phyloP scores from a whole-genome alignment of 208 protist species.

The Leishmania martiniquensis region DNA sequence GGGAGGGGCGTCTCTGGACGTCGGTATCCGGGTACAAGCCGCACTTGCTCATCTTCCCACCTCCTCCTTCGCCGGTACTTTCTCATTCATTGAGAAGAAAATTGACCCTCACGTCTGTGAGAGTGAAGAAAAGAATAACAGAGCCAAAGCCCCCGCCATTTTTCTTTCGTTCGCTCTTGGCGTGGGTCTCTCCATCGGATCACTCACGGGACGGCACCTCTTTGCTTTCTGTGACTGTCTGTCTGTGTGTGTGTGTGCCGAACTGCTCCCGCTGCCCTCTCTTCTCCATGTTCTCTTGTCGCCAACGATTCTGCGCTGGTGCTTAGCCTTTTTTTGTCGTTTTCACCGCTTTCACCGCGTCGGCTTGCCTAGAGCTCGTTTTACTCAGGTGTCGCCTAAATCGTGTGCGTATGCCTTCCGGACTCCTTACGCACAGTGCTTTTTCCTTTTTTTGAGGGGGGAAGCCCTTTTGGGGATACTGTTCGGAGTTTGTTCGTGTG shows the following conservation, averaged over 20 bases:
- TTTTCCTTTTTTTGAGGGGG: too few species aligned
- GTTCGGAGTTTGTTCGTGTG: neutral
- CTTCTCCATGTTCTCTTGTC: neutral
- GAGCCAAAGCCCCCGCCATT: neutral
- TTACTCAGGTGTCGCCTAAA: too few species aligned
- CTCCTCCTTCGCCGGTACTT: neutral
- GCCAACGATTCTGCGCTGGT: neutral
- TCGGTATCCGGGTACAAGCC: neutral
- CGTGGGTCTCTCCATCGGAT: neutral
- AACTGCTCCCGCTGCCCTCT: neutral
- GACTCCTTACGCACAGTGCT: neutral
- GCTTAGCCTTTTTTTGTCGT: neutral
- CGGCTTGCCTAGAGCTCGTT: neutral
- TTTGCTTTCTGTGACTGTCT: neutral
- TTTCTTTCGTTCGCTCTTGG: neutral
- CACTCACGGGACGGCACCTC: neutral
- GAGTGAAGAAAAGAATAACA: neutral
- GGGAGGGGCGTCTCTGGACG: neutral
- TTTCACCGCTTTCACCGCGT: neutral
- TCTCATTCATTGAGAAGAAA: neutral
- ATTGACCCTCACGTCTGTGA: neutral
- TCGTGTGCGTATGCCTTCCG: neutral
- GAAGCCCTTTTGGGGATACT: neutral
- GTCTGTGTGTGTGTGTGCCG: too few species aligned
- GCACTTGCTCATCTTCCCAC: neutral